Base-by-base conservation (phyloP, 2,329 filamentous ascomycete genomes). In the Shiraia bambusicola region DNA sequence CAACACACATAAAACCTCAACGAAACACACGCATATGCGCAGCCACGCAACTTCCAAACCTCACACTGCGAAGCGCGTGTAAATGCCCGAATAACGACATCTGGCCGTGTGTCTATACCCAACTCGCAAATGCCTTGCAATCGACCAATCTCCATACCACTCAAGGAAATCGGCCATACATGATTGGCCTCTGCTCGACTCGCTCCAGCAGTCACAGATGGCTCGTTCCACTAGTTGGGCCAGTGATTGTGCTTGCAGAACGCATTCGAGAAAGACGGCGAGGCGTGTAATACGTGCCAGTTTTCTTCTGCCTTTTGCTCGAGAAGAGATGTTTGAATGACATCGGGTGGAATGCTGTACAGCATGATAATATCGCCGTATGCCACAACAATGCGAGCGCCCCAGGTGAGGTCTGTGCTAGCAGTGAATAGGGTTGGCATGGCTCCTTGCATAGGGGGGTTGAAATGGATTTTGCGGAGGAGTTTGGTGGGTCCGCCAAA, bases 261-360 rank as follows among this genome's bases (percentile, higher is more conserved):
- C 34, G 37, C 43, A 9, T 27, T 9, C 2, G 37, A 42, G 15
- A 53, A 52, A 4, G 50, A 50, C 13, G 49, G 32, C n/a, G n/a
- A 2, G 42, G 15, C 9, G 24, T 49, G 31, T 61, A 50, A 10
- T n/a, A 52, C 24, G 19, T 61, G 52, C 42, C 40, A 47, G 30
- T 32, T 52, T 19, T 61, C 51, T 19, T 61, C 54, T 13, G 52
- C 40, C n/a, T 47, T 49, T 15, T 62, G 50, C 30, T 65, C 58
- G n/a, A 45, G 36, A 14, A 45, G 49, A 33, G 72, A 72, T 15
- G 66, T 34, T 0, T 42, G 35, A 28, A 59, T 48, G 12, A 68
- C 62, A 59, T 85, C 81, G 0, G 74, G 63, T 0, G 83, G 82
- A 2, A 87, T 69, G 1, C 75, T 82, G 59, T 83, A 87, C 2